Evolutionary conservation across 176 grass and related monocot species (phyloP), one percentile per base, ranked within the genome.

Genomic region (Carex kokanica): DNA sequence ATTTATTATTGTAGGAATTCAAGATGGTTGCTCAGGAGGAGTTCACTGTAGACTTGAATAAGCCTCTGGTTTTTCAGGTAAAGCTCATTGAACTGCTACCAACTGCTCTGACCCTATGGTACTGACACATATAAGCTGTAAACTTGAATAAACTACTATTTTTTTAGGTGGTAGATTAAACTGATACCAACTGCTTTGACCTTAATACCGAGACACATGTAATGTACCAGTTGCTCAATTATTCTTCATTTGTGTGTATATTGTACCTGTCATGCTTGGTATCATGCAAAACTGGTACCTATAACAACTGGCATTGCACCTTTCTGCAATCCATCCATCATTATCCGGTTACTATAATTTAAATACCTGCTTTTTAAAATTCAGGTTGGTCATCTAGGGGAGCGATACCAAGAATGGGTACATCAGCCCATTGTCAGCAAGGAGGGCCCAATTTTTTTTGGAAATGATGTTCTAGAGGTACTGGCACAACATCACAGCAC

Each of bases 31-130:
- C 88, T 18, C 75, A 81, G 40, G 79, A 65, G 31, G 78, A 88
- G 68, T 97, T 94, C 60, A 89, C 86, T 32, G 92, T 97, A 14
- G 90, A 97, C 83, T 85, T 97, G 90, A 88, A 87, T 78, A 92
- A 92, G 83, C 90, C 94, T 94, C 90, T 92, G 61, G 94, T 97
- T 38, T 94, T 97, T 84, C 94, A 97, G 90, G 94, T 97, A 90
- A 27, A 9, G 3, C 70, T 12, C 21, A 55, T 73, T 1, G n/a
- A 58, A 47, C 27, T 82, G 43, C 32, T 58, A 59, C 10, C 32
- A 40, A 8, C 40, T 18, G 74, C 23, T 16, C 12, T 59, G 13
- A 31, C 13, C 49, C 49, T 55, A 31, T 55, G 47, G n/a, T 16
- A 23, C n/a, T 73, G n/a, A 70, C 16, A 40, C 34, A 20, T 17